phyloP scores from a whole-genome alignment of 331 rosid genomes.

The Pyracantha coccinea region DNA sequence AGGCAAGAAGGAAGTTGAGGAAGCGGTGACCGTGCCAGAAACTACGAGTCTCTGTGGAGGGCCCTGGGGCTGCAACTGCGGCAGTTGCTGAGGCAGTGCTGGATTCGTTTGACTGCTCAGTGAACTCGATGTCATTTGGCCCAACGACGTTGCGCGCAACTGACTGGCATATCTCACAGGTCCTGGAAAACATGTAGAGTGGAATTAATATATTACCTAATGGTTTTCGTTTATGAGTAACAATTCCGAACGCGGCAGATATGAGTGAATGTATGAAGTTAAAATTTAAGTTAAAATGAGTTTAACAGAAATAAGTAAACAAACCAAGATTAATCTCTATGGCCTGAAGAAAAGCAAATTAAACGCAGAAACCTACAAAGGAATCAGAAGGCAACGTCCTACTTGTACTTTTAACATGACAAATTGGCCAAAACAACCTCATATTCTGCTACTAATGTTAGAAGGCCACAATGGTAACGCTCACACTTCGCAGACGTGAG shows the following conservation, averaged over 20 bases:
- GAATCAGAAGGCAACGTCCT: neutral
- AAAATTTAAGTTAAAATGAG: neutral
- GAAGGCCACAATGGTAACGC: neutral
- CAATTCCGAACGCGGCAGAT: neutral
- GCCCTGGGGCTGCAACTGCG: conserved; percentile 25
- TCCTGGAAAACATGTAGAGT: conserved; percentile 35
- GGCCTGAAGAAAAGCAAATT: neutral
- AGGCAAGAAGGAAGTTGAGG: conserved; percentile 81
- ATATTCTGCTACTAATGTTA: too few species aligned
- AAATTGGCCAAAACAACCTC: neutral
- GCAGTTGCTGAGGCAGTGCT: conserved; percentile 32
- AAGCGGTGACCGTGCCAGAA: conserved; percentile 90
- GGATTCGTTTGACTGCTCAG: conserved; percentile 42
- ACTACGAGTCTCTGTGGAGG: conserved; percentile 54
- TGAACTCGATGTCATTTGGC: conserved; percentile 42
- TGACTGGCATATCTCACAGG: conserved; percentile 88
- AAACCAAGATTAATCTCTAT: neutral
- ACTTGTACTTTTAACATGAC: neutral
- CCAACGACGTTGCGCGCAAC: conserved; percentile 65
- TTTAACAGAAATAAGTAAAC: neutral
- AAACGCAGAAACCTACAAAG: neutral
- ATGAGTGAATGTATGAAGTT: too few species aligned
- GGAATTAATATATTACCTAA: neutral
- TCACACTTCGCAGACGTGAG: neutral
- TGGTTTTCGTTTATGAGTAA: neutral